phyloP scores from a whole-genome alignment of 176 grass and related monocot species.

The Lolium perenne region DNA sequence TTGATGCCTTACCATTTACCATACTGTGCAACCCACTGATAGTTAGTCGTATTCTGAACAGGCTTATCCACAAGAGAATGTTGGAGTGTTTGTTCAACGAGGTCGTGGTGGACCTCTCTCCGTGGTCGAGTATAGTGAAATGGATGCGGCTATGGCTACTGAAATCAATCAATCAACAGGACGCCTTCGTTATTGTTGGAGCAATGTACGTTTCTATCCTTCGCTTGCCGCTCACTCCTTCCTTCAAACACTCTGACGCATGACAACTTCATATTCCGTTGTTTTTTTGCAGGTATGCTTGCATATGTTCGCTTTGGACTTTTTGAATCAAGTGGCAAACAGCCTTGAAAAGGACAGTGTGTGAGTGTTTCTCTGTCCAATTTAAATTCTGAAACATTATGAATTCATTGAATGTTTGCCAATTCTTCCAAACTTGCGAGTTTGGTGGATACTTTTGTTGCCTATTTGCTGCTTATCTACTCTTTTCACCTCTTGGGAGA shows the following conservation, averaged over 20 bases:
- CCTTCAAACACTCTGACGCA: neutral
- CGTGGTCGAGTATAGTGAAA: slow-evolving; percentile 94
- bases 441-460: neutral
- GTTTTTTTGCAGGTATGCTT: slow-evolving; percentile 64
- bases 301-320: slow-evolving; percentile 93
- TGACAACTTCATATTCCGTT: slow-evolving; percentile 4
- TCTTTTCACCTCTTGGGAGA: slow-evolving; percentile 21
- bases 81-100: slow-evolving; percentile 97
- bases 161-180: slow-evolving; percentile 98
- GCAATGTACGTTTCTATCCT: slow-evolving; percentile 81
- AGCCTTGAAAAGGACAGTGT: slow-evolving; percentile 94
- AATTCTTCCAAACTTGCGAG: neutral
- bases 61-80: slow-evolving; percentile 98
- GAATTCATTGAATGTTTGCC: slow-evolving; percentile 8
- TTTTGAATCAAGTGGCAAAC: slow-evolving; percentile 88
- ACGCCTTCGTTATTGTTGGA: slow-evolving; percentile 96
- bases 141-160: slow-evolving; percentile 86
- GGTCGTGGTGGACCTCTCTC: slow-evolving; percentile 86
- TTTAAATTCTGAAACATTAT: slow-evolving; percentile 23
- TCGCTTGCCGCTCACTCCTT: neutral
- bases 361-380: slow-evolving; percentile 58
- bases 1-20: neutral
- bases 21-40: neutral
- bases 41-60: slow-evolving; percentile 46
- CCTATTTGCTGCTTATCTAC: neutral